These are phyloP conservation scores for Lasiosphaeria hispida DNA, from an alignment of 495 filamentous ascomycete species.

Conservation along the genomic window DNA sequence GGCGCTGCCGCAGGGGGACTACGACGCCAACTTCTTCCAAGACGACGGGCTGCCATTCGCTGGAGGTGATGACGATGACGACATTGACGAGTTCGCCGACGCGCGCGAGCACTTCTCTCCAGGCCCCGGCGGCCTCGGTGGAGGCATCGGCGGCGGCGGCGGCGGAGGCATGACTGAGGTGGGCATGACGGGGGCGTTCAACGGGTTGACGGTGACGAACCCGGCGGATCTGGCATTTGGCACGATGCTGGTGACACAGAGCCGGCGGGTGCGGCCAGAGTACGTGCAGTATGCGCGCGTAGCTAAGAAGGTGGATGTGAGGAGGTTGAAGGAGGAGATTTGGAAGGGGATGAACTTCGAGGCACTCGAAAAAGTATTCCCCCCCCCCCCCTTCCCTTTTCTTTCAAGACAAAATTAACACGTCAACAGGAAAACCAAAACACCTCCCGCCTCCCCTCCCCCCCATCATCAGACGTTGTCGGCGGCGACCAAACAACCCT, in stretches of 20 bases:
- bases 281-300: constrained; percentile 95
- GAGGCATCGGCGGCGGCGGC: constrained; percentile 47
- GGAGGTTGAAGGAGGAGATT: constrained; percentile 90
- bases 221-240: constrained; percentile 70
- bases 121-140: constrained; percentile 53
- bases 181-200: constrained; percentile 48
- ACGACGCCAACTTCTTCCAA: constrained; percentile 97
- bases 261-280: constrained; percentile 76
- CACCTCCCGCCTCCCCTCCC: constrained; percentile 9
- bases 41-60: constrained; percentile 84
- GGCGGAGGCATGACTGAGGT: constrained; percentile 33
- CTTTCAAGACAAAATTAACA: constrained; percentile 1
- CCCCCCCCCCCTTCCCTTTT: not conserved
- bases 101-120: constrained; percentile 88
- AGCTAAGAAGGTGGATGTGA: constrained; percentile 98
- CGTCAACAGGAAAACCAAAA: constrained; percentile 1
- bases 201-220: constrained; percentile 50
- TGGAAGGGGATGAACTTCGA: constrained; percentile 84
- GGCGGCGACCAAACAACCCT: constrained; percentile 43
- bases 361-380: constrained; percentile 40
- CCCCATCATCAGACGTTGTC: not conserved
- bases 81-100: constrained; percentile 78
- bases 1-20: constrained; percentile 61
- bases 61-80: constrained; percentile 71
- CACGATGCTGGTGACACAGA: constrained; percentile 89